These are phyloP conservation scores for Fusarium pseudocircinatum DNA, from an alignment of 2,329 filamentous ascomycete species.

Conservation along the genomic window DNA sequence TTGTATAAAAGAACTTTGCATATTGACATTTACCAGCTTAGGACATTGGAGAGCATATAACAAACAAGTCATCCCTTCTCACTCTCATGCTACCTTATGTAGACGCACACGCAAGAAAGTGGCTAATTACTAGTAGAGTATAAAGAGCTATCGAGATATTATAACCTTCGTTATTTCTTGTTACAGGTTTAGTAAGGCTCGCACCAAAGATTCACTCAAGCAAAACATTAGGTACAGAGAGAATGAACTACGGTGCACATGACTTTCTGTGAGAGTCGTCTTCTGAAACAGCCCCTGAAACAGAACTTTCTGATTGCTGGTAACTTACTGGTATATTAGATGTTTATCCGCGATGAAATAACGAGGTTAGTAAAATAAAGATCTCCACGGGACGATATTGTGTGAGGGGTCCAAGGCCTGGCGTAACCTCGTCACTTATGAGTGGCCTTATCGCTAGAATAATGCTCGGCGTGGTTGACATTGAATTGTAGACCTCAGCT, in stretches of 20 bases:
- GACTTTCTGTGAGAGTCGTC: background rate
- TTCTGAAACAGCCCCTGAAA: background rate
- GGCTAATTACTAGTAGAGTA: background rate
- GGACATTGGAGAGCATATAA: background rate
- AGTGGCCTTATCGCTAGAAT: background rate
- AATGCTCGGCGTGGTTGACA: background rate
- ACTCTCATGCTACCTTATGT: background rate
- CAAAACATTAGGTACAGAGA: background rate
- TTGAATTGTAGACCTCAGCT: background rate
- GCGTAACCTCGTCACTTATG: background rate
- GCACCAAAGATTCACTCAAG: background rate
- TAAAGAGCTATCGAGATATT: background rate
- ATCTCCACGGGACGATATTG: slow-evolving; percentile 2
- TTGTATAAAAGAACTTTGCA: background rate
- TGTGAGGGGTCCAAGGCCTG: background rate
- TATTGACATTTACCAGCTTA: background rate
- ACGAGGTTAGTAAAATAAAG: background rate
- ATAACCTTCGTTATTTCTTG: background rate
- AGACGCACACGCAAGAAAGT: background rate
- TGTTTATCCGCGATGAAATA: background rate
- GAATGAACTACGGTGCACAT: background rate
- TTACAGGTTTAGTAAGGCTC: background rate
- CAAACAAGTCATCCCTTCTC: background rate
- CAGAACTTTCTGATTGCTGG: background rate
- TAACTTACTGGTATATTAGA: background rate